Base-by-base conservation (phyloP, 139 green algal species). In the Volvox africanus region DNA sequence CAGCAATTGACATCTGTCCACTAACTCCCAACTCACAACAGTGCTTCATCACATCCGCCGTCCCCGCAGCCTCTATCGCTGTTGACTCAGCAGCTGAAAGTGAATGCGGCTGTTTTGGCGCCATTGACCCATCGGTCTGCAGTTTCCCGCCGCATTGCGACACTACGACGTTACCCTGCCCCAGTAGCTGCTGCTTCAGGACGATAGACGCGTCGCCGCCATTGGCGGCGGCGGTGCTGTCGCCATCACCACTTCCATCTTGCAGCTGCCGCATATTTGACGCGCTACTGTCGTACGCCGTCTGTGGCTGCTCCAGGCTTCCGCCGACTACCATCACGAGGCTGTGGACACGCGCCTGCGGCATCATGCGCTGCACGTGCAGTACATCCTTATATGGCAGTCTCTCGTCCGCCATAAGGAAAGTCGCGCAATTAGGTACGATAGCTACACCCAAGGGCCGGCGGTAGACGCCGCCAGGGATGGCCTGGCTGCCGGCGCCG, bases 341-440 rank as follows among this genome's bases (percentile, higher is more conserved):
- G 35, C 82, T 79, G 82, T 88, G 62, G 33, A 61, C 82, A 32
- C 82, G 82, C 33, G 61, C 33, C 62, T 79, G 82, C 21, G 62
- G 62, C 65, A 88, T 32, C 65, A 88, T 50, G 9, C 82, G 61
- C 82, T 88, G 82, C 22, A 88, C 82, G 33, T 67, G 33, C 62
- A 88, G 62, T 32, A 88, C 82, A 24, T 88, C 82, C 82, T 79
- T 88, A 61, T 88, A 88, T 61, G 82, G 82, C 62, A 67, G 82
- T 12, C 82, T 61, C 21, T 88, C 82, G 33, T 88, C 82, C 65
- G 65, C 33, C 82, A 88, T 79, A 1, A 88, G 82, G n/a, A 80
- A 88, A 28, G 82, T 65, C 22, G 82, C 65, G 82, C 62, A 79
- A 61, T 88, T 88, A 19, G 82, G 82, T 26, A 88, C 82, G 19